phyloP scores from a whole-genome alignment of 495 filamentous ascomycete species.

The Trichocladium antarcticum region DNA sequence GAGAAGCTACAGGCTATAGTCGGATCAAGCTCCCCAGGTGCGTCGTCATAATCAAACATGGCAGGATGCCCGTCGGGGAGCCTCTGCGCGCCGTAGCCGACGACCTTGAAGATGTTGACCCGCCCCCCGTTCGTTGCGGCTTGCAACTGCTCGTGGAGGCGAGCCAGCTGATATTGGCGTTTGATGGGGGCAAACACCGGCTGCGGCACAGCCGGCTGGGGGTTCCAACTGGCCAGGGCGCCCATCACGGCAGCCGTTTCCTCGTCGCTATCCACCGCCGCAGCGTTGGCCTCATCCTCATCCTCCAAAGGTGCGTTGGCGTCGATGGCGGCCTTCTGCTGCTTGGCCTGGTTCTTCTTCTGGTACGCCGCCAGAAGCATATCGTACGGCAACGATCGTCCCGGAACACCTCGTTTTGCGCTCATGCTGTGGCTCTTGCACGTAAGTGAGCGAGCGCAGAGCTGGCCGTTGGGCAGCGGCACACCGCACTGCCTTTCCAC shows the following conservation, averaged over 20 bases:
- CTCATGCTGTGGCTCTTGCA: slow-evolving; percentile 98
- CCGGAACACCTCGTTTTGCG: slow-evolving; percentile 81
- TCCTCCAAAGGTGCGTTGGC: slow-evolving; percentile 87
- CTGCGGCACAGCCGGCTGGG: slow-evolving; percentile 56
- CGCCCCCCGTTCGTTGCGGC: slow-evolving; percentile 54
- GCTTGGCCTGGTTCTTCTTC: slow-evolving; percentile 97
- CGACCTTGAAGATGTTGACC: slow-evolving; percentile 46
- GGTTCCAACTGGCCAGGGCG: slow-evolving; percentile 61
- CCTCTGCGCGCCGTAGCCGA: slow-evolving; percentile 36
- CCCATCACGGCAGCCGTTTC: slow-evolving; percentile 82
- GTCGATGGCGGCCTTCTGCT: slow-evolving; percentile 90
- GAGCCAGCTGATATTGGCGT: slow-evolving; percentile 66
- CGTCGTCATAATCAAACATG: slow-evolving; percentile 32
- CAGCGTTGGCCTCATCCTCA: slow-evolving; percentile 62
- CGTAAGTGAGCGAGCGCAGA: slow-evolving; percentile 82
- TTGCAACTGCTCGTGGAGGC: slow-evolving; percentile 80
- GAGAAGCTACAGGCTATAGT: slow-evolving; percentile 24
- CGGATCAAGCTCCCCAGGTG: slow-evolving; percentile 36
- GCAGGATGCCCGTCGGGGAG: slow-evolving; percentile 36
- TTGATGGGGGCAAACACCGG: slow-evolving; percentile 56
- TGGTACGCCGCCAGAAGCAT: slow-evolving; percentile 89
- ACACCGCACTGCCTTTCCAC: slow-evolving; percentile 98
- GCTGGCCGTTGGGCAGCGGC: slow-evolving; percentile 64
- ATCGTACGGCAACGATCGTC: slow-evolving; percentile 85
- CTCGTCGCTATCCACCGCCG: slow-evolving; percentile 81